phyloP scores from a whole-genome alignment of 768 basidiomycete species.

The Baorangia bicolor region DNA sequence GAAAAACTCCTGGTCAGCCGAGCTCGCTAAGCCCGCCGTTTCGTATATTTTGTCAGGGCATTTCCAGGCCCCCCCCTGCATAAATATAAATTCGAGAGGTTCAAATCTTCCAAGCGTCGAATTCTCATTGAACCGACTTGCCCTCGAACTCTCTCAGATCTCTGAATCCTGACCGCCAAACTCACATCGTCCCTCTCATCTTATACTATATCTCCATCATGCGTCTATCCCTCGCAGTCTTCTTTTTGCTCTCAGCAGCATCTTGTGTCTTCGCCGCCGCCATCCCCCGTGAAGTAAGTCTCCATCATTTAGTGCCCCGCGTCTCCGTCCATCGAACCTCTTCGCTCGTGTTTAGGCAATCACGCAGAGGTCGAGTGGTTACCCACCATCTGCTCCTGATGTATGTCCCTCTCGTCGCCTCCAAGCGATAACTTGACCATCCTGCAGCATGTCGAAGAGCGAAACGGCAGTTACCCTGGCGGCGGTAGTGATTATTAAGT shows the following conservation, averaged over 20 bases:
- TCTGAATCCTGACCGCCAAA: background rate
- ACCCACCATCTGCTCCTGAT: background rate
- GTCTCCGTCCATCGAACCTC: background rate
- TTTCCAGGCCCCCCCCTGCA: background rate
- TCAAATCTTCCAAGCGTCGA: background rate
- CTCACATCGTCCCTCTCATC: background rate
- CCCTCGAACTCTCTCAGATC: background rate
- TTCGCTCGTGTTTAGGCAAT: background rate
- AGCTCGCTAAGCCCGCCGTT: constrained; percentile 14
- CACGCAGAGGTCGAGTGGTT: background rate
- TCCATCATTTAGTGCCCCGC: background rate
- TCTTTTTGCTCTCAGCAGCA: constrained; percentile 13
- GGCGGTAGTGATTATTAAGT: background rate
- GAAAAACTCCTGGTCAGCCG: constrained; percentile 3
- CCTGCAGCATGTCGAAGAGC: background rate
- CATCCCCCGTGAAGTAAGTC: constrained; percentile 17
- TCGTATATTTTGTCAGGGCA: constrained; percentile 3
- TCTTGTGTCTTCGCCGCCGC: constrained; percentile 9
- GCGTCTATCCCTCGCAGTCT: constrained; percentile 11
- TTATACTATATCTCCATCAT: constrained; percentile 4
- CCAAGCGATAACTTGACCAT: background rate
- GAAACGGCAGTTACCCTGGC: background rate
- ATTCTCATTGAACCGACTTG: background rate
- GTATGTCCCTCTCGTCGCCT: background rate
- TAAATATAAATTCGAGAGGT: background rate